These are phyloP conservation scores for Pseudozyma thailandica DNA, from an alignment of 1,284 basidiomycete species.

Conservation along the genomic window DNA sequence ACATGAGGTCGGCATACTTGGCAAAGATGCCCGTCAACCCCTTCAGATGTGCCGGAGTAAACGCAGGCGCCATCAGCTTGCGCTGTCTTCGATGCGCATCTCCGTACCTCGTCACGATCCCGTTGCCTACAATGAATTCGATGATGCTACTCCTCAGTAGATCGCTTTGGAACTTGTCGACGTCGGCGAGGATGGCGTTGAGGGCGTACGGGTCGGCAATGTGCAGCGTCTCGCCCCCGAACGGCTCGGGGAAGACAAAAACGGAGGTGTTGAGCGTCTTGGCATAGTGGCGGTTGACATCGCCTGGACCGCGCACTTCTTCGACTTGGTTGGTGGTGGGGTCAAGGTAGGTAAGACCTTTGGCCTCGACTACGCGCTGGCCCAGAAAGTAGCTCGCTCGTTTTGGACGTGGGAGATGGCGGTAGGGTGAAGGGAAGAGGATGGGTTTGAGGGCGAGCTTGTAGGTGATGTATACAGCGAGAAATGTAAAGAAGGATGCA, in stretches of 20 bases:
- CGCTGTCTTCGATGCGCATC: slow-evolving; percentile 49
- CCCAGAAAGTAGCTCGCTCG: slow-evolving; percentile 33
- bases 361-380: slow-evolving; percentile 34
- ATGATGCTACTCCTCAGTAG: slow-evolving; percentile 36
- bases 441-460: slow-evolving; percentile 40
- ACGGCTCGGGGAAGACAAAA: slow-evolving; percentile 40
- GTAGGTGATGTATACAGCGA: slow-evolving; percentile 27
- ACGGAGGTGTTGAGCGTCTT: slow-evolving; percentile 17
- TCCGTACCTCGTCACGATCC: slow-evolving; percentile 40
- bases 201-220: slow-evolving; percentile 36
- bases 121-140: slow-evolving; percentile 43
- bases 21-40: slow-evolving; percentile 41
- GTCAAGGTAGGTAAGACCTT: slow-evolving; percentile 23
- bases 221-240: slow-evolving; percentile 34
- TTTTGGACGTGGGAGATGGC: slow-evolving; percentile 23
- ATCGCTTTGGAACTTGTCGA: slow-evolving; percentile 41
- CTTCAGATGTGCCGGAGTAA: slow-evolving; percentile 49
- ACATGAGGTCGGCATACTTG: slow-evolving; percentile 48
- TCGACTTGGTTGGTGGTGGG: neutral
- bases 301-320: slow-evolving; percentile 25
- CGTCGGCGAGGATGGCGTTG: slow-evolving; percentile 33
- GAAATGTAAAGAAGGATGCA: slow-evolving; percentile 4
- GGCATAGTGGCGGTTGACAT: slow-evolving; percentile 27
- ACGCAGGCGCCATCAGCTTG: slow-evolving; percentile 55
- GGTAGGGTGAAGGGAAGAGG: slow-evolving; percentile 42